Percentiles rank a stretch among this genome's conserved stretches.
phyloP scores from a whole-genome alignment of 805 yeast species.

The Priceomyces castillae region DNA sequence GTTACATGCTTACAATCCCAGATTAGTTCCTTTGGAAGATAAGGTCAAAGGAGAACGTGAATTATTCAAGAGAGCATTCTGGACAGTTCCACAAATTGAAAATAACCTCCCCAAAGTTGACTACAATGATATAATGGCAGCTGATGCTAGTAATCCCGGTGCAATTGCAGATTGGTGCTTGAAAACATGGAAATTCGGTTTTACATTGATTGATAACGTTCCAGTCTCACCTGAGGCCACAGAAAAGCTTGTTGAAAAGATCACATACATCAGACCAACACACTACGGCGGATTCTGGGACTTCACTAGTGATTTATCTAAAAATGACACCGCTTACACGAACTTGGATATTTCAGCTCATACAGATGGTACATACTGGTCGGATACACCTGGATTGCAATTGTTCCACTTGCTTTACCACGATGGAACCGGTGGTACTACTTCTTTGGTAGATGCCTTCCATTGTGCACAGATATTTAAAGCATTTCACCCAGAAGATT shows the following conservation, averaged over 20 bases:
- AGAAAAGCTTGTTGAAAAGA: slow-evolving; percentile 51
- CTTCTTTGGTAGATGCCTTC: slow-evolving; percentile 67
- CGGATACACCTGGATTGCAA: slow-evolving; percentile 70
- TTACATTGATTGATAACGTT: slow-evolving; percentile 57
- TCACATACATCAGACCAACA: slow-evolving; percentile 62
- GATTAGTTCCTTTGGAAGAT: slow-evolving; percentile 29
- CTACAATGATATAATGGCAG: slow-evolving; percentile 43
- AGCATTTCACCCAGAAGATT: slow-evolving; percentile 48
- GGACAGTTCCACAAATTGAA: slow-evolving; percentile 45
- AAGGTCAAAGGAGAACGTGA: slow-evolving; percentile 28
- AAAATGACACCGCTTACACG: slow-evolving; percentile 71
- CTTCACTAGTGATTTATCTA: slow-evolving; percentile 65
- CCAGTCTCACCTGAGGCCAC: slow-evolving; percentile 62
- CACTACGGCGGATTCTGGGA: slow-evolving; percentile 85
- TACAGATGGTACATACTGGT: slow-evolving; percentile 76
- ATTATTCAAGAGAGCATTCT: slow-evolving; percentile 31
- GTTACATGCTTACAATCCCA: slow-evolving; percentile 53
- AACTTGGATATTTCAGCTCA: slow-evolving; percentile 62
- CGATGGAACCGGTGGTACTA: slow-evolving; percentile 66
- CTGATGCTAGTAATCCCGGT: slow-evolving; percentile 27
- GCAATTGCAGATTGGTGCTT: slow-evolving; percentile 56
- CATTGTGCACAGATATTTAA: slow-evolving; percentile 52
- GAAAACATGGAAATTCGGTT: slow-evolving; percentile 56
- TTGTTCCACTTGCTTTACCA: slow-evolving; percentile 63
- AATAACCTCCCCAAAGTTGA: slow-evolving; percentile 47